These are phyloP conservation scores for Nannizzia gypsea DNA, from an alignment of 2,329 filamentous ascomycete genomes.

Conservation along the genomic window DNA sequence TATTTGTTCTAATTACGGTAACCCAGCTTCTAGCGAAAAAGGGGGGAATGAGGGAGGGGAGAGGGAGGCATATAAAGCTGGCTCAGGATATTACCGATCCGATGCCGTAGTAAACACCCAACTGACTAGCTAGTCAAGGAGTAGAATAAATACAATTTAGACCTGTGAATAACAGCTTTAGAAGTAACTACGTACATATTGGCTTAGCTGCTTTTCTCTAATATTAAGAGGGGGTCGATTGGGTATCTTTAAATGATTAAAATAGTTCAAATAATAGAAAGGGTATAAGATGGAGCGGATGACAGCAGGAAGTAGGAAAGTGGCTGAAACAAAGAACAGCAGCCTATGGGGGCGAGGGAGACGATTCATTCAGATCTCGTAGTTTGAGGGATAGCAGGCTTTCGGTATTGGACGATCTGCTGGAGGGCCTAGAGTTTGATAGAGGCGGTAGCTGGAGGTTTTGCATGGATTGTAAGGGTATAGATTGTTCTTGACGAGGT, in stretches of 20 bases:
- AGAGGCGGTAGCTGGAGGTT: not conserved
- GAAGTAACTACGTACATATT: not conserved
- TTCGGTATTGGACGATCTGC: not conserved
- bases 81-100: not conserved
- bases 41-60: too few relatives aligned
- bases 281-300: not conserved
- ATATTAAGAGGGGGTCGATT: not conserved
- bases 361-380: not conserved
- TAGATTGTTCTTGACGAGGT: not conserved
- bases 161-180: not conserved
- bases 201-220: not conserved
- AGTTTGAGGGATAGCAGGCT: not conserved
- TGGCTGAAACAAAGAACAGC: too few relatives aligned
- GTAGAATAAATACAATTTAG: not conserved
- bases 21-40: not conserved
- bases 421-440: not conserved
- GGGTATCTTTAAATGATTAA: slow-evolving; percentile 2
- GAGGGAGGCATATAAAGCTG: not conserved
- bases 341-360: not conserved
- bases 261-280: not conserved
- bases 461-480: not conserved
- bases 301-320: not conserved
- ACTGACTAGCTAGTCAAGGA: not conserved
- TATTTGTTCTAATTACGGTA: not conserved
- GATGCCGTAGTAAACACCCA: not conserved